These are phyloP conservation scores for Pleurotus giganteus DNA, from an alignment of 768 basidiomycete species.

Conservation along the genomic window DNA sequence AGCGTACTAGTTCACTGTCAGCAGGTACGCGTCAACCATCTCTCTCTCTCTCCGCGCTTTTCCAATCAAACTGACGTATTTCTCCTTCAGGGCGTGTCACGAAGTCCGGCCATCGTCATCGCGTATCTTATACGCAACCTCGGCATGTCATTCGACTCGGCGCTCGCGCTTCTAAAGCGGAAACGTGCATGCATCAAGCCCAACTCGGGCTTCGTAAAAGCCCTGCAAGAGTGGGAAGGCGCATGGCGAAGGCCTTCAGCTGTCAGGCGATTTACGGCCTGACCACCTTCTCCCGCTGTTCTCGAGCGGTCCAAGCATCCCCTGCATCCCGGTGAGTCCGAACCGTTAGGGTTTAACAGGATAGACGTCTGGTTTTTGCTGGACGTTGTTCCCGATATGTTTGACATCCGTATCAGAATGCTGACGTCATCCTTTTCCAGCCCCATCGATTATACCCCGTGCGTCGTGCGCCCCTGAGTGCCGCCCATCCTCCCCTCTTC, in stretches of 20 bases:
- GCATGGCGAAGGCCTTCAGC: slow-evolving; percentile 12
- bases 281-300: too few species aligned
- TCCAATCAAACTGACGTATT: slow-evolving; percentile 9
- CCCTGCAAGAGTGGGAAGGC: slow-evolving; percentile 58
- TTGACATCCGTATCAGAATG: too few species aligned
- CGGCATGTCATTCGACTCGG: slow-evolving; percentile 70
- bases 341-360: too few species aligned
- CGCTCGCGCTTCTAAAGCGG: slow-evolving; percentile 56
- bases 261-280: slow-evolving; percentile 12
- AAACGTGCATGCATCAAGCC: slow-evolving; percentile 75
- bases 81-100: slow-evolving; percentile 66
- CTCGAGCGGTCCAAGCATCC: too few species aligned
- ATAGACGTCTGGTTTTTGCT: too few species aligned
- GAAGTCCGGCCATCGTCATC: slow-evolving; percentile 72
- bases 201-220: slow-evolving; percentile 70
- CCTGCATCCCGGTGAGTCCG: too few species aligned
- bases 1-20: slow-evolving; percentile 81
- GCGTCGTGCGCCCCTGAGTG: too few species aligned
- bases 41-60: slow-evolving; percentile 13
- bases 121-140: slow-evolving; percentile 78
- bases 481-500: too few species aligned
- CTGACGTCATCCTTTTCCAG: too few species aligned
- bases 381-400: too few species aligned
- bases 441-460: too few species aligned
- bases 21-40: slow-evolving; percentile 50